Conservation (phyloP, 768 basidiomycete species). For the Paxillus rubicundulus region DNA sequence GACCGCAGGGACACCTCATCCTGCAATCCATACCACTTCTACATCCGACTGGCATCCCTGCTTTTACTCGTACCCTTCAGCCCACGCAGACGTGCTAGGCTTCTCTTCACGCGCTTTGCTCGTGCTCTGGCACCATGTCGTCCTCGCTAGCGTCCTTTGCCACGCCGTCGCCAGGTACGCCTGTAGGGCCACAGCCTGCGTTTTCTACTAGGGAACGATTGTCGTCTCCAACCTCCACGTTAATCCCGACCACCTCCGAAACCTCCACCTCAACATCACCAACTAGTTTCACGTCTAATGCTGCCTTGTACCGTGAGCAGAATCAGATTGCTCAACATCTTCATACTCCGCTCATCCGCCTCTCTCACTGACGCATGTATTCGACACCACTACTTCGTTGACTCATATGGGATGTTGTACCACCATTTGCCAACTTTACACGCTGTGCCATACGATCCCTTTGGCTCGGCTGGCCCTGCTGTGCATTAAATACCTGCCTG, state of each 20-base stretch:
- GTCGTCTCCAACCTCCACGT: not conserved
- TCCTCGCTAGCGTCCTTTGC: not conserved
- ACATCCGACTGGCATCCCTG: not conserved
- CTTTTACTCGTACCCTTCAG: not conserved
- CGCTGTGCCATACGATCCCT: not conserved
- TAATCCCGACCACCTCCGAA: not conserved
- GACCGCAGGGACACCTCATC: not conserved
- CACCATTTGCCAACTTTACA: not conserved
- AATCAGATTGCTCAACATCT: not conserved
- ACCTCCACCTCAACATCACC: not conserved
- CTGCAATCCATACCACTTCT: not conserved
- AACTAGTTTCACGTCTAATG: constrained; percentile 15
- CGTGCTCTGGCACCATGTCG: constrained; percentile 11
- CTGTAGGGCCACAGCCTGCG: not conserved
- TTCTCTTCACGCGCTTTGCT: constrained; percentile 2
- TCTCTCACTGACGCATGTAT: constrained; percentile 19
- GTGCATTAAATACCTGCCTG: constrained; percentile 1
- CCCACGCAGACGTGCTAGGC: constrained; percentile 1
- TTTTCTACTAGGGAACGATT: not conserved
- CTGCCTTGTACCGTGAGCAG: constrained; percentile 29
- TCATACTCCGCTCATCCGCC: not conserved
- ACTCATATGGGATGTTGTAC: not conserved
- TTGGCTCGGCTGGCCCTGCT: constrained; percentile 3
- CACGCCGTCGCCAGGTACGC: not conserved
- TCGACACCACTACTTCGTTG: not conserved